Evolutionary conservation across 2,329 filamentous ascomycete genomes (phyloP).

Genomic region (Corynespora cassiicola): DNA sequence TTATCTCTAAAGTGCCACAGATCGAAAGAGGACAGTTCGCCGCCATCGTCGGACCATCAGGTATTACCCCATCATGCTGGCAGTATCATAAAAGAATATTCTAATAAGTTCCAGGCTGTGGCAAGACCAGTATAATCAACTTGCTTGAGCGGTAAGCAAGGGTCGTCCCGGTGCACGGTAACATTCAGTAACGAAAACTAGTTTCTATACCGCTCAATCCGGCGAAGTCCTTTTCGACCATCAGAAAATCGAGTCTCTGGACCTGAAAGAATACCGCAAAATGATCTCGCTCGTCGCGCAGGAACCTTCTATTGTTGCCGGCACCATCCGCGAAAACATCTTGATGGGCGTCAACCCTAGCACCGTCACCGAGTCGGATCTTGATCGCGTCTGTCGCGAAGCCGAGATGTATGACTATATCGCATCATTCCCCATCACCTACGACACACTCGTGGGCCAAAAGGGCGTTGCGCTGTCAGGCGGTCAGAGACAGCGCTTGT

Average conservation of each 20-base stretch:
- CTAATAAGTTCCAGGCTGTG: conserved; percentile 56
- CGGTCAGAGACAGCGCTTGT: conserved; percentile 79
- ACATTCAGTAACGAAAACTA: conserved; percentile 1
- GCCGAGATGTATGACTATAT: conserved; percentile 27
- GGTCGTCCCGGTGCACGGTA: background rate
- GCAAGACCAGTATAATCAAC: conserved; percentile 72
- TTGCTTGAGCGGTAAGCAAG: conserved; percentile 53
- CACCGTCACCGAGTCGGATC: conserved; percentile 45
- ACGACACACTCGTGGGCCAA: conserved; percentile 28
- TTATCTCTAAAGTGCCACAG: background rate
- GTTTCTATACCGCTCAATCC: conserved; percentile 14
- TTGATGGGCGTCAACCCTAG: conserved; percentile 58
- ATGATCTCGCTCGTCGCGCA: conserved; percentile 89
- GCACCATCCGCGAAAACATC: conserved; percentile 86
- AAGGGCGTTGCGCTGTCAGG: conserved; percentile 69
- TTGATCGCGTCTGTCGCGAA: conserved; percentile 37
- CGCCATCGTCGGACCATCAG: conserved; percentile 18
- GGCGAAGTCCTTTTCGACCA: conserved; percentile 10
- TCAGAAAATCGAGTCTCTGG: conserved; percentile 52
- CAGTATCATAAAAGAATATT: background rate
- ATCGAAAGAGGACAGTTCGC: conserved; percentile 20
- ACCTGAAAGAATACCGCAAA: conserved; percentile 81
- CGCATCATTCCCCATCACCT: conserved; percentile 17
- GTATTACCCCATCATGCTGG: conserved; percentile 1
- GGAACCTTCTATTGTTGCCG: conserved; percentile 90